Percentiles rank a stretch among this genome's conserved stretches.
Conservation (phyloP, 371 early-diverging fungal genomes). For the Rhizopus delemar region DNA sequence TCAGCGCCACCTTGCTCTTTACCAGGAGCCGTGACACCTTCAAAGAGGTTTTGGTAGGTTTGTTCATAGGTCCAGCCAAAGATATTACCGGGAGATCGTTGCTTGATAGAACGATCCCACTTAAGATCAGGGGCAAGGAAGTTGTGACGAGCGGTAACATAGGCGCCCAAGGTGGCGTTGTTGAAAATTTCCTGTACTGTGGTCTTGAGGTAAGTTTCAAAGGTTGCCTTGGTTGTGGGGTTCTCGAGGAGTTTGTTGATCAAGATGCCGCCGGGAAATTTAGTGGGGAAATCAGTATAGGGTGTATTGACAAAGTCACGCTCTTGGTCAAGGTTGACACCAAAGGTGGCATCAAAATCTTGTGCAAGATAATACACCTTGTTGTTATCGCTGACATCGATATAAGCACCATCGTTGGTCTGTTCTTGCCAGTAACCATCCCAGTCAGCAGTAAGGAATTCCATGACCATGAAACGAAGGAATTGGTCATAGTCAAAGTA, state of each 20-base stretch:
- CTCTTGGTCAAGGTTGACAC: slow-evolving; percentile 48
- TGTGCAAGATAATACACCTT: slow-evolving; percentile 53
- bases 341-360: slow-evolving; percentile 65
- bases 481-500: slow-evolving; percentile 50
- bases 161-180: slow-evolving; percentile 45
- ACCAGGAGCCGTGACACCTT: slow-evolving; percentile 37
- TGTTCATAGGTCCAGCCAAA: slow-evolving; percentile 53
- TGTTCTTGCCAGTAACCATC: slow-evolving; percentile 62
- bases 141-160: slow-evolving; percentile 48
- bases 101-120: slow-evolving; percentile 58
- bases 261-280: slow-evolving; percentile 45
- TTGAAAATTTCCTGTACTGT: slow-evolving; percentile 54
- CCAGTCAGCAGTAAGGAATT: slow-evolving; percentile 59
- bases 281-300: slow-evolving; percentile 35
- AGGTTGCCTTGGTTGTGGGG: slow-evolving; percentile 30
- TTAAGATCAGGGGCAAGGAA: slow-evolving; percentile 52
- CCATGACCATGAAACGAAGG: slow-evolving; percentile 61
- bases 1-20: slow-evolving; percentile 41
- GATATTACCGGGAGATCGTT: slow-evolving; percentile 57
- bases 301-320: slow-evolving; percentile 32
- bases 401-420: slow-evolving; percentile 60
- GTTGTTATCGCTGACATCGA: slow-evolving; percentile 40
- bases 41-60: slow-evolving; percentile 41
- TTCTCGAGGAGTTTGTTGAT: slow-evolving; percentile 57
- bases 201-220: slow-evolving; percentile 50